Evolutionary conservation across 225 moss, liverwort and hornwort species (phyloP).

Genomic region (Ulota crispa): DNA sequence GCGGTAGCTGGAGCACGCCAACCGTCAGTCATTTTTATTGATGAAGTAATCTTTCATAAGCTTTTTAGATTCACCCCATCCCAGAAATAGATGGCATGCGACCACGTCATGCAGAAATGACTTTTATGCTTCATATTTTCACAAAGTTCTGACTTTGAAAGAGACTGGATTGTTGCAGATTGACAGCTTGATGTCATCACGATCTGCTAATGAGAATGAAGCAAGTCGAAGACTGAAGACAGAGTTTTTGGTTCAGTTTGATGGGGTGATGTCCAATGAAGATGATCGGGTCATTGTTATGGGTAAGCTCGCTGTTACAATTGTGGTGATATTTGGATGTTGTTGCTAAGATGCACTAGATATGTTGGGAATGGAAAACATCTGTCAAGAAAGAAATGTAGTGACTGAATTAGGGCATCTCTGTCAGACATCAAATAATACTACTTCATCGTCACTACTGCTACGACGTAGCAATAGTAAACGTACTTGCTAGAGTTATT

Average conservation of each 20-base stretch:
- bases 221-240: conserved; percentile 96
- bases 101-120: not conserved
- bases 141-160: not conserved
- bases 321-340: not conserved
- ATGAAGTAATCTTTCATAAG: conserved; percentile 54
- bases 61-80: not conserved
- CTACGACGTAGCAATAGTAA: not conserved
- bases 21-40: conserved; percentile 93
- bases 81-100: not conserved
- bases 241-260: conserved; percentile 95
- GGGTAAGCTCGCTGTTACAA: conserved; percentile 47
- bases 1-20: conserved; percentile 87
- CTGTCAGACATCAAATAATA: not conserved
- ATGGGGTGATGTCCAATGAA: conserved; percentile 87
- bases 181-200: conserved; percentile 91
- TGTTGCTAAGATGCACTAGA: not conserved
- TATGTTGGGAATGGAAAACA: not conserved
- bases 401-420: not conserved
- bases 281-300: conserved; percentile 90
- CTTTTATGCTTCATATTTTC: not conserved
- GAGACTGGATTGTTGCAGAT: conserved; percentile 48
- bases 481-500: not conserved
- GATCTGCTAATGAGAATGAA: conserved; percentile 88
- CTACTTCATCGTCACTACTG: conserved; percentile 1
- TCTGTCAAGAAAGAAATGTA: not conserved